These are phyloP conservation scores for Apophysomyces elegans DNA, from an alignment of 371 early-diverging fungal genomes.

Conservation along the genomic window DNA sequence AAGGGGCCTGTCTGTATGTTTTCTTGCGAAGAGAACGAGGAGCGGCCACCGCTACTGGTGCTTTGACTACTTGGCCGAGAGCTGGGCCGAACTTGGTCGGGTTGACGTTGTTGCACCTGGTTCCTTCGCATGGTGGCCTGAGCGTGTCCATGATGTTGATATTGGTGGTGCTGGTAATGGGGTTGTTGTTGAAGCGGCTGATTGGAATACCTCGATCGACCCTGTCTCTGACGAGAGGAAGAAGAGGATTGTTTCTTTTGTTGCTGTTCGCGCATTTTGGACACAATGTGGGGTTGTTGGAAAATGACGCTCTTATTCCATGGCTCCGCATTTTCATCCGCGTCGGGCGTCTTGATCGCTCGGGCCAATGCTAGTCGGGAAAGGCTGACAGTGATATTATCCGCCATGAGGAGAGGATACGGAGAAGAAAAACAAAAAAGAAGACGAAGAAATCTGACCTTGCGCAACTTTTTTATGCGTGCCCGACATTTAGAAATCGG, in stretches of 20 bases:
- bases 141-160: not conserved
- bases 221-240: not conserved
- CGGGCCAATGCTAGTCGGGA: constrained; percentile 33
- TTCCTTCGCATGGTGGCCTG: not conserved
- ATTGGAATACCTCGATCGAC: not conserved
- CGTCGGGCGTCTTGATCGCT: constrained; percentile 32
- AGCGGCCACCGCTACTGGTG: constrained; percentile 4
- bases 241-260: not conserved
- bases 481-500: constrained; percentile 8
- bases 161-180: not conserved
- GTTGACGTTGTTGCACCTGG: constrained; percentile 5
- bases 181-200: not conserved
- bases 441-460: not conserved
- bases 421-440: constrained; percentile 1
- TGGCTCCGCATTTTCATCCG: not conserved
- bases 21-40: constrained; percentile 9
- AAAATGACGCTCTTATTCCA: constrained; percentile 3
- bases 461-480: constrained; percentile 4
- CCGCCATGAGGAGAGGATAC: constrained; percentile 6
- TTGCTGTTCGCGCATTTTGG: not conserved
- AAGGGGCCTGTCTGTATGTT: not conserved
- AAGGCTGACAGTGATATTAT: constrained; percentile 28
- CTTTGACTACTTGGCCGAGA: constrained; percentile 5
- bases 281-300: not conserved
- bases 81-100: constrained; percentile 4